These are phyloP conservation scores for Tylopilus plumbeoviolaceoides DNA, from an alignment of 768 basidiomycete species.

Conservation along the genomic window DNA sequence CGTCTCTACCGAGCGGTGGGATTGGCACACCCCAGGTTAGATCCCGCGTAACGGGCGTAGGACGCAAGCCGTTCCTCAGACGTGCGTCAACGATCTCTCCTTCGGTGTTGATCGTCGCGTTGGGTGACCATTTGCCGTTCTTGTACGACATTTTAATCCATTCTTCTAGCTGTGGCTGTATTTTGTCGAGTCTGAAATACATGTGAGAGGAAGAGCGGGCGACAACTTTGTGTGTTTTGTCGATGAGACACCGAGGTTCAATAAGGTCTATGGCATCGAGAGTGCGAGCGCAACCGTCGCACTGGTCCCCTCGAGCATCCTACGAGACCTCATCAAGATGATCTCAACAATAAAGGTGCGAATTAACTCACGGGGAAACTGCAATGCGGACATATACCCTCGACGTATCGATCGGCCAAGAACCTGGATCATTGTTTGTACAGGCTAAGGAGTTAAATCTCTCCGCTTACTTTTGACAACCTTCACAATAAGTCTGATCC, in stretches of 20 bases:
- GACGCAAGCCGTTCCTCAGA: conserved; percentile 77
- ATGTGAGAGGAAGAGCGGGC: conserved; percentile 82
- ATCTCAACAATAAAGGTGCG: neutral
- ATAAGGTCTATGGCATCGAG: conserved; percentile 91
- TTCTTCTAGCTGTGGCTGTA: conserved; percentile 79
- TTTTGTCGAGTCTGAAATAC: conserved; percentile 80
- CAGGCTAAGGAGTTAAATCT: neutral
- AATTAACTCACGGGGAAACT: conserved; percentile 60
- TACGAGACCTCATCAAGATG: conserved; percentile 23
- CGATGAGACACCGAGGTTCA: conserved; percentile 89
- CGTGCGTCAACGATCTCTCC: conserved; percentile 89
- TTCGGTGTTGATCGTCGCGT: conserved; percentile 84
- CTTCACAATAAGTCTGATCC: conserved; percentile 94
- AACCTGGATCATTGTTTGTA: conserved; percentile 49
- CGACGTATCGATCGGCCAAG: conserved; percentile 95
- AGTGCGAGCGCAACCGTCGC: conserved; percentile 89
- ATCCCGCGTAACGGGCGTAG: conserved; percentile 91
- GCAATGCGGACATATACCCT: conserved; percentile 97
- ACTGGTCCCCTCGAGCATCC: conserved; percentile 98
- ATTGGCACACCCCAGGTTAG: conserved; percentile 96
- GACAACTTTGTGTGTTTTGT: conserved; percentile 74
- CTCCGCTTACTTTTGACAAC: conserved; percentile 66
- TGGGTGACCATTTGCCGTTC: conserved; percentile 88
- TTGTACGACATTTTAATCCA: conserved; percentile 82
- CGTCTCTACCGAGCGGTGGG: conserved; percentile 64